Base-by-base conservation (phyloP, 805 yeast species). In the Lachancea mirantina region DNA sequence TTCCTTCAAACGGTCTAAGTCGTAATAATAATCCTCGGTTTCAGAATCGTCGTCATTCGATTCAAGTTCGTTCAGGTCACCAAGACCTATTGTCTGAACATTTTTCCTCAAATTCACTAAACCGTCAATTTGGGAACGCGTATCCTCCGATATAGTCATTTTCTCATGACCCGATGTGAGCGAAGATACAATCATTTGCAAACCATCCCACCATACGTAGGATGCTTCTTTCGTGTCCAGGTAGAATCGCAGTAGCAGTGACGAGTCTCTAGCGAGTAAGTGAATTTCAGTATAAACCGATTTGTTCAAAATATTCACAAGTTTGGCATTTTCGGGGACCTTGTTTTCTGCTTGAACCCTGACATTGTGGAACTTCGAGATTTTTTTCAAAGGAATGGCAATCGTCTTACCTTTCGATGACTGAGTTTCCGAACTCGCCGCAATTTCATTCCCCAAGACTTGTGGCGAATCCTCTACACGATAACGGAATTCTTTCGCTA, bases 131-230 rank as follows among this genome's bases (percentile, higher is more conserved):
- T 74, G 76, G 14, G 45, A 48, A 35, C 55, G 53, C 5, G 78
- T 64, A 13, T 66, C 73, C 1, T 49, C 50, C 1, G 76, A 68
- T 11, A 69, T 40, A 21, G 34, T 14, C 7, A 40, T 35, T 9
- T 35, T 31, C 16, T 38, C 33, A 19, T 28, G 33, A 19, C 10
- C 29, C n/a, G 34, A 24, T 48, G 57, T 14, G 45, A 50, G 33
- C 35, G 38, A 31, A 47, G 64, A 33, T 14, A 67, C 59, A 21
- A 74, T 49, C 50, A 75, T 59, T 46, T 73, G 74, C 34, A 84
- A 54, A 0, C 94, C 95, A 57, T 84, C 94, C 21, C 79, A 60
- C 94, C 94, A 84, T 6, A 77, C 72, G 34, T 71, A 73, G 26
- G 79, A 74, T 30, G 74, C 68, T 29, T 78, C 84, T 41, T 71